These are phyloP conservation scores for Barnettozyma vustinii DNA, from an alignment of 805 yeast species.

Conservation along the genomic window DNA sequence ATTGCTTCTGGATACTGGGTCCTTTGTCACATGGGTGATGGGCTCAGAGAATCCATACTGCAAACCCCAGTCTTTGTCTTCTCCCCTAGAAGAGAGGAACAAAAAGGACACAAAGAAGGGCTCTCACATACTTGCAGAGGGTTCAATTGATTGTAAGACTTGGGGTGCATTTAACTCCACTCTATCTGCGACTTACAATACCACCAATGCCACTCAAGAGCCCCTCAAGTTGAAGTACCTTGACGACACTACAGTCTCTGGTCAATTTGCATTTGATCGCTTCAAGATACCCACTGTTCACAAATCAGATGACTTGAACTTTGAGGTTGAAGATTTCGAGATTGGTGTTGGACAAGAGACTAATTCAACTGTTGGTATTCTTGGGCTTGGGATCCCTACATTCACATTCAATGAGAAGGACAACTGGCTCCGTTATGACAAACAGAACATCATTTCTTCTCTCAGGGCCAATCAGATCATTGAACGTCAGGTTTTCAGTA, in stretches of 20 bases:
- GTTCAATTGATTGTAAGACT: slow-evolving; percentile 5
- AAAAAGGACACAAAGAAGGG: not conserved
- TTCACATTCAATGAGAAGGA: slow-evolving; percentile 3
- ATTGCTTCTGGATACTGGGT: slow-evolving; percentile 32
- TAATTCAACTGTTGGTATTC: slow-evolving; percentile 34
- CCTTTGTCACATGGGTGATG: slow-evolving; percentile 30
- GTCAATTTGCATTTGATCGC: slow-evolving; percentile 4
- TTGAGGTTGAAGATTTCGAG: slow-evolving; percentile 14
- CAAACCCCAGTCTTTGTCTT: not conserved
- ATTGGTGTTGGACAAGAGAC: slow-evolving; percentile 28
- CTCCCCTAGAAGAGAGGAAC: not conserved
- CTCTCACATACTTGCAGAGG: not conserved
- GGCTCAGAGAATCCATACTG: slow-evolving; percentile 17
- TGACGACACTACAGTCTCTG: slow-evolving; percentile 5
- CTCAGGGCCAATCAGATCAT: slow-evolving; percentile 7
- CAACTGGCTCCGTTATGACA: slow-evolving; percentile 2
- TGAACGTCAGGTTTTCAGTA: slow-evolving; percentile 15
- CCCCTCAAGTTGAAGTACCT: slow-evolving; percentile 2
- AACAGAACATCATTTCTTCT: slow-evolving; percentile 10
- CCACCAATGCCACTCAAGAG: not conserved
- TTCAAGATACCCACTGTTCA: slow-evolving; percentile 7
- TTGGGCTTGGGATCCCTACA: slow-evolving; percentile 35
- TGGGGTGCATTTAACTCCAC: slow-evolving; percentile 9
- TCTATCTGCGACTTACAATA: slow-evolving; percentile 1
- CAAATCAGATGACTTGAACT: not conserved